phyloP scores from a whole-genome alignment of 2,329 filamentous ascomycete genomes.

The Cordyceps tenuipes region DNA sequence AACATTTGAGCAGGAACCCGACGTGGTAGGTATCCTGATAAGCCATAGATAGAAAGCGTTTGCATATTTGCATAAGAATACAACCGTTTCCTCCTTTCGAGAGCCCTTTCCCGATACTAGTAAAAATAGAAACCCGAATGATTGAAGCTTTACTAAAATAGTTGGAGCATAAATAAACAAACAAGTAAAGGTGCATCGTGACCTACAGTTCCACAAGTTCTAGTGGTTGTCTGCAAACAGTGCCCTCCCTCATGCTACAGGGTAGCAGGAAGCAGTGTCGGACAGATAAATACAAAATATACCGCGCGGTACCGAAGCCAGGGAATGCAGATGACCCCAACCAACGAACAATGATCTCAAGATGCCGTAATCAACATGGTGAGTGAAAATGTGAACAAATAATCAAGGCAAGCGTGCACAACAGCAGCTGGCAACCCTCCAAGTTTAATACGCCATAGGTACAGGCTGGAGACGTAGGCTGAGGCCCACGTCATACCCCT shows the following conservation, averaged over 20 bases:
- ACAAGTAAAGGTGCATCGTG: no score
- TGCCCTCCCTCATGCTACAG: not conserved
- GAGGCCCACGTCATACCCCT: conserved; percentile 10
- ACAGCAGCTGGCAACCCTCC: not conserved
- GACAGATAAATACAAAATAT: no score
- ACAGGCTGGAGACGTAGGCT: not conserved
- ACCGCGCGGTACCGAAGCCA: not conserved
- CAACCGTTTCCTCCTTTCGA: no score
- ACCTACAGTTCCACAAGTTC: no score
- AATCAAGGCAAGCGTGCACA: not conserved
- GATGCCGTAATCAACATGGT: not conserved
- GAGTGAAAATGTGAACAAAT: not conserved
- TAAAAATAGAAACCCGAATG: no score
- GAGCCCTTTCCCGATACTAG: no score
- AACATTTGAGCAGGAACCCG: no score
- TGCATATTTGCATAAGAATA: no score
- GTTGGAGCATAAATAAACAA: no score
- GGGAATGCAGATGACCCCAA: not conserved
- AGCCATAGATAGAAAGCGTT: no score
- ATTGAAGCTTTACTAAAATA: no score
- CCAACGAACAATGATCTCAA: not conserved
- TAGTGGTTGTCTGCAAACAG: not conserved
- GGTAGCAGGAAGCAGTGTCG: not conserved
- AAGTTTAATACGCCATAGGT: not conserved
- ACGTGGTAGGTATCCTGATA: no score